Percentiles rank a stretch among this genome's conserved stretches.
Evolutionary conservation across 768 basidiomycete genomes (phyloP).

Genomic region (Melanogaster broomeanus): DNA sequence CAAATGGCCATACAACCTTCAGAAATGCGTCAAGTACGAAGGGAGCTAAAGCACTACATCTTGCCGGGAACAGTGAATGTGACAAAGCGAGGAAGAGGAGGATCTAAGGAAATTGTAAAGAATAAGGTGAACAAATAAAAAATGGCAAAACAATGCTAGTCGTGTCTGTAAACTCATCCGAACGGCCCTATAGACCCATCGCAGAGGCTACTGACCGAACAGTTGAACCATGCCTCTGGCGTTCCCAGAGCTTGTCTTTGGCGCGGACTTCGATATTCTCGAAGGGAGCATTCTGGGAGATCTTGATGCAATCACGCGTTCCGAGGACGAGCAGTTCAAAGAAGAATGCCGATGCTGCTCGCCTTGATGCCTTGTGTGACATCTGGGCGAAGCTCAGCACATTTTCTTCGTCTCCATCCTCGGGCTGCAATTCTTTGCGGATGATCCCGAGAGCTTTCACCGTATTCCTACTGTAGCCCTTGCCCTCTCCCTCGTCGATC

Average conservation of each 20-base stretch:
- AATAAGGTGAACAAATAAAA: conserved; percentile 17
- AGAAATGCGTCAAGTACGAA: conserved; percentile 1
- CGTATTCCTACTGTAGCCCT: conserved; percentile 88
- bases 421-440: conserved; percentile 66
- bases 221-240: conserved; percentile 47
- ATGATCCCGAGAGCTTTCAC: conserved; percentile 79
- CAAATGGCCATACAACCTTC: background rate
- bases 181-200: conserved; percentile 35
- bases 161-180: background rate
- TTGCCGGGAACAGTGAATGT: conserved; percentile 4
- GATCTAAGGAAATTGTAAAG: background rate
- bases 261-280: conserved; percentile 83
- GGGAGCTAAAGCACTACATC: conserved; percentile 10
- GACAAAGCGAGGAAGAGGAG: background rate
- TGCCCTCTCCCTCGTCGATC: conserved; percentile 51
- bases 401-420: conserved; percentile 54
- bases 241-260: conserved; percentile 86
- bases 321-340: conserved; percentile 95
- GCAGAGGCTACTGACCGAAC: conserved; percentile 49
- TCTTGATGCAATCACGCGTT: conserved; percentile 86
- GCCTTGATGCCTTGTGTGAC: conserved; percentile 83
- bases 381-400: conserved; percentile 76
- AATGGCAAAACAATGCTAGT: conserved; percentile 1
- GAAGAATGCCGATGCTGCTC: conserved; percentile 95
- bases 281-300: conserved; percentile 74